Evolutionary conservation across 225 moss, liverwort and hornwort genomes (phyloP), one percentile per base, ranked within the genome.

Genomic region (Bryoerythrophyllum caledonicum): DNA sequence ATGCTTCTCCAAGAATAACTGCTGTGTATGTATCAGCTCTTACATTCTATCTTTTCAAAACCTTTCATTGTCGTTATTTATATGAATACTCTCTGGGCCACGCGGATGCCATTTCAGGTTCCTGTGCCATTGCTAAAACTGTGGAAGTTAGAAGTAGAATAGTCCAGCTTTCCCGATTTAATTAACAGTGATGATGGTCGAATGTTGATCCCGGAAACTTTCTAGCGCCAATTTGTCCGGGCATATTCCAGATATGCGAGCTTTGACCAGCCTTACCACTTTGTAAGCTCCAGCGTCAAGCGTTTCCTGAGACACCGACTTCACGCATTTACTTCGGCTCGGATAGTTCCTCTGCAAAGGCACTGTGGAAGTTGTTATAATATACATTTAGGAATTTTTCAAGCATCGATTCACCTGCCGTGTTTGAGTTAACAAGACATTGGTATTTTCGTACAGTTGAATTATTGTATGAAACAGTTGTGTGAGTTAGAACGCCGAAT

Each of bases 1-100:
- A 40, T 0, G 72, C 76, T 52, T 44, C 81, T 75, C 44, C 81
- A 56, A 52, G 81, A 82, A 51, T 85, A 44, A 71, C 78, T 17
- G 65, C 57, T 37, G 27, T 85, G 81, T 85, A 79, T 26, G 78
- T 68, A 53, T 56, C 17, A n/a, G n/a, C n/a, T n/a, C n/a, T n/a
- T n/a, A n/a, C n/a, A n/a, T n/a, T n/a, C n/a, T n/a, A n/a, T n/a
- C n/a, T n/a, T n/a, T n/a, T n/a, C n/a, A n/a, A n/a, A n/a, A n/a
- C n/a, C 53, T 52, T 52, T 68, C 6, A 55, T 61, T 9, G 26
- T 40, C 3, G n/a, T 7, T n/a, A 32, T 3, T 74, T 63, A 24
- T 19, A 64, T 8, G 7, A 38, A 24, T n/a, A n/a, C n/a, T n/a
- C n/a, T n/a, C n/a, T n/a, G n/a, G n/a, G n/a, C n/a, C n/a, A n/a